Evolutionary conservation across 768 basidiomycete genomes (phyloP), one percentile per base, ranked within the genome.

Genomic region (Suillus tomentosus): DNA sequence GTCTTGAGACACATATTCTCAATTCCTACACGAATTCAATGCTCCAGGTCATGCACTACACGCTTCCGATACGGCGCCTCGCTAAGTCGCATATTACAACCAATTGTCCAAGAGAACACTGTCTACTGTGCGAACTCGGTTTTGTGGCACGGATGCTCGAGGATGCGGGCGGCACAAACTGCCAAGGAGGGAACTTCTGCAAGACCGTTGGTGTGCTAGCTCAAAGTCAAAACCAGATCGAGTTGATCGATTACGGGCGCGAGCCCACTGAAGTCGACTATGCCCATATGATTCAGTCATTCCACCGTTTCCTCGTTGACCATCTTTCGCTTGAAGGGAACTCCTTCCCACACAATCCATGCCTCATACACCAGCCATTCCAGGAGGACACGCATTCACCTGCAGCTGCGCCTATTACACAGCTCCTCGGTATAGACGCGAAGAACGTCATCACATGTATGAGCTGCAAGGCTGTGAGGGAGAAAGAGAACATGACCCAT

Each of bases 101-200:
- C 2, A 86, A 91, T 60, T 99, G 97, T 74, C 84, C 85, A 37
- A 84, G 90, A 67, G 96, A 99, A 71, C 91, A 98, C 73, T 99
- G 96, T 74, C 80, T 99, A 10, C 79, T 98, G 0, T 99, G 97
- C 75, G 96, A 99, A 75, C 81, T 96, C 34, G 97, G 96, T 2
- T 99, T 99, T 71, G 85, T 96, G 31, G 90, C 89, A 64, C 85
- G 94, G 37, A 99, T 99, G 96, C 82, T 99, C 42, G 94, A 96
- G 75, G 96, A 99, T 71, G 96, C 97, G 0, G 83, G 82, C 45
- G 97, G 97, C 0, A 92, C 84, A 22, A 99, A 99, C 69, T 98
- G 96, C 71, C 96, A 99, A 74, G 88, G 95, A 6, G 95, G 91
- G 75, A 99, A 99, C 75, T 99, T 98, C 70, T 99, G 95, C 74